A percentile compares a stretch with the other conserved stretches of the same genome.
These are phyloP conservation scores for Xylaria sp. DNA, from an alignment of 2,329 filamentous ascomycete species.

Conservation along the genomic window DNA sequence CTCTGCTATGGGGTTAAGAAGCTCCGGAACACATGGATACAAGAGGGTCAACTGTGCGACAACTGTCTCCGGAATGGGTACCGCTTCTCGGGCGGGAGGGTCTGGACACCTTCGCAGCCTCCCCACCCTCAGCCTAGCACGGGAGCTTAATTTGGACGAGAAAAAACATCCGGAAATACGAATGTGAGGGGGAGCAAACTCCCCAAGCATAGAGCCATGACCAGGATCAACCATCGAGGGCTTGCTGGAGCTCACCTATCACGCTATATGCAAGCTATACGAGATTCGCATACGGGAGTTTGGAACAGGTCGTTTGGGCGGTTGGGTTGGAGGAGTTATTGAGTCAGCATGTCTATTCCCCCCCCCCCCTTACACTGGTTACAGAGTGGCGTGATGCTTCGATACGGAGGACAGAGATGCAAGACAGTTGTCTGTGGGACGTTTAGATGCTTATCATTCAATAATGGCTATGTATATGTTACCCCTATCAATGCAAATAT, in stretches of 20 bases:
- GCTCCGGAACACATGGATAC: slow-evolving; percentile 62
- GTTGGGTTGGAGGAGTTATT: slow-evolving; percentile 5
- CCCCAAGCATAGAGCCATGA: background rate
- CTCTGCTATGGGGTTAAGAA: slow-evolving; percentile 70
- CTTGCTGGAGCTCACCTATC: background rate
- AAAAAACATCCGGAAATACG: background rate
- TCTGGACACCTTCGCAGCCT: slow-evolving; percentile 23
- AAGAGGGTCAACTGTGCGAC: slow-evolving; percentile 54
- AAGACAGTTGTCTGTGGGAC: slow-evolving; percentile 29
- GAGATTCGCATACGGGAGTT: slow-evolving; percentile 2
- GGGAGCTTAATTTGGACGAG: slow-evolving; percentile 3
- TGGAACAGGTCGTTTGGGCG: background rate
- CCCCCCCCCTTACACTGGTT: slow-evolving; percentile 11
- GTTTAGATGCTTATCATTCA: slow-evolving; percentile 3
- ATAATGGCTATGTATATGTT: slow-evolving; percentile 3
- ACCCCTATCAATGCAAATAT: background rate
- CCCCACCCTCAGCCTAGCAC: background rate
- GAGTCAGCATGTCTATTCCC: slow-evolving; percentile 8
- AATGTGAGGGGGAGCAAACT: slow-evolving; percentile 1
- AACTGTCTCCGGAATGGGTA: slow-evolving; percentile 42
- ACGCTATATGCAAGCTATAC: background rate
- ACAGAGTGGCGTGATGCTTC: slow-evolving; percentile 16
- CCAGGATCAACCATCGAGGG: slow-evolving; percentile 1
- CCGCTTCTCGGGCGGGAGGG: slow-evolving; percentile 29
- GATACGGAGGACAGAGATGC: slow-evolving; percentile 26